Base-by-base conservation (phyloP, 805 yeast species). In the Metschnikowia shivogae region DNA sequence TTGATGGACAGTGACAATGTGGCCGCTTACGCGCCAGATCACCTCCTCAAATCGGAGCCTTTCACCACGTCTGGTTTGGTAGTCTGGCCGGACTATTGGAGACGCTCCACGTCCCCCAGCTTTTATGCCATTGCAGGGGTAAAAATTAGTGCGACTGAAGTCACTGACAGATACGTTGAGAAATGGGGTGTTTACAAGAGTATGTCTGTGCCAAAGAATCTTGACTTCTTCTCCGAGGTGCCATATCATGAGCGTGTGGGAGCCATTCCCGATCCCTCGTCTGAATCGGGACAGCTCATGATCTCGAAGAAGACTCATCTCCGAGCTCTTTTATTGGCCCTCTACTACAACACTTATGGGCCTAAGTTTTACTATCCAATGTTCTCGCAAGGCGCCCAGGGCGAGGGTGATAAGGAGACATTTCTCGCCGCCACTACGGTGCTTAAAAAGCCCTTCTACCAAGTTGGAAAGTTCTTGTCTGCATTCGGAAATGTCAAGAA, bases 61-160 rank as follows among this genome's bases (percentile, higher is more conserved):
- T 87, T 77, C 63, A 70, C 47, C 26, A 59, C 65, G 11, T 62
- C 66, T 32, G 85, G 86, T 3, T 61, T 84, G 61, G 72, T 84
- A 28, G 70, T 81, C 2, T 88, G 95, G 92, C 95, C 95, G 1
- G 96, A 88, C 63, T 88, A 82, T 62, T 88, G 96, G 96, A 78
- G 83, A 62, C 74, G 96, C 52, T 81, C 90, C 6, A 86, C 90
- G 1, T 78, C 86, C 1, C 95, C 96, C 5, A 66, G 67, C 32
- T 84, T 76, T 56, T 88, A 84, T 62, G 76, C 78, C 27, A 80
- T 88, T 52, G 87, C 87, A 0, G 86, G 80, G 2, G 67, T 80
- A 22, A 46, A 54, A 1, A 42, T 68, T 14, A 61, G 70, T 42
- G 50, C 54, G 28, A 48, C 50, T 3, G 53, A 62, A 14, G 56